Evolutionary conservation across 1,284 basidiomycete species (phyloP).

Genomic region (Moesziomyces sp.): DNA sequence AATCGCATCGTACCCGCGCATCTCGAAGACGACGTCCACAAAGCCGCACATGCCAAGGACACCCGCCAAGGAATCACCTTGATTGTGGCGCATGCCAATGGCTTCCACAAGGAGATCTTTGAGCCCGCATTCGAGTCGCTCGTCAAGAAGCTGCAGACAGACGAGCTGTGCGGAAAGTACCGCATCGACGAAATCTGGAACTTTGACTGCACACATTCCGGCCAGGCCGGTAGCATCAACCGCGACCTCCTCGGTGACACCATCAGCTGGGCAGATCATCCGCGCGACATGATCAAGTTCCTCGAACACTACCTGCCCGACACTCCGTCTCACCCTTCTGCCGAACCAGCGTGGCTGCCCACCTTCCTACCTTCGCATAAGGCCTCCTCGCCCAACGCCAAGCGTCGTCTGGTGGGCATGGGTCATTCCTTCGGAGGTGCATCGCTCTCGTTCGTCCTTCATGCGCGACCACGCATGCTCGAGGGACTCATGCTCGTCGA

Average conservation of each 20-base stretch:
- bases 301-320: conserved; percentile 74
- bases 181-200: conserved; percentile 80
- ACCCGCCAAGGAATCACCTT: conserved; percentile 72
- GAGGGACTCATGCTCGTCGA: conserved; percentile 81
- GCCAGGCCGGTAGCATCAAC: conserved; percentile 79
- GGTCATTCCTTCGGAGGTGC: conserved; percentile 77
- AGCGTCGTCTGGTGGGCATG: conserved; percentile 72
- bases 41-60: conserved; percentile 3
- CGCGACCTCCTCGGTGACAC: conserved; percentile 72
- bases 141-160: conserved; percentile 47
- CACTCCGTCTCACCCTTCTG: conserved; percentile 5
- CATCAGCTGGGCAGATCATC: conserved; percentile 77
- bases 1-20: conserved; percentile 35
- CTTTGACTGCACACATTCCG: conserved; percentile 81
- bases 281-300: conserved; percentile 80
- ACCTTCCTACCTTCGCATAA: conserved; percentile 39
- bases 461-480: conserved; percentile 77
- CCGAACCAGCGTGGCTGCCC: conserved; percentile 38
- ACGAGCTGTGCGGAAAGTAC: conserved; percentile 19
- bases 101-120: conserved; percentile 84
- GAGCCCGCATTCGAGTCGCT: conserved; percentile 74
- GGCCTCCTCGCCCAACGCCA: conserved; percentile 16
- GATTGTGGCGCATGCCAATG: conserved; percentile 81
- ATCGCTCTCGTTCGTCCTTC: conserved; percentile 72
- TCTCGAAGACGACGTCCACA: conserved; percentile 13